phyloP scores from a whole-genome alignment of 345 rosid species.

The Brassica napus region DNA sequence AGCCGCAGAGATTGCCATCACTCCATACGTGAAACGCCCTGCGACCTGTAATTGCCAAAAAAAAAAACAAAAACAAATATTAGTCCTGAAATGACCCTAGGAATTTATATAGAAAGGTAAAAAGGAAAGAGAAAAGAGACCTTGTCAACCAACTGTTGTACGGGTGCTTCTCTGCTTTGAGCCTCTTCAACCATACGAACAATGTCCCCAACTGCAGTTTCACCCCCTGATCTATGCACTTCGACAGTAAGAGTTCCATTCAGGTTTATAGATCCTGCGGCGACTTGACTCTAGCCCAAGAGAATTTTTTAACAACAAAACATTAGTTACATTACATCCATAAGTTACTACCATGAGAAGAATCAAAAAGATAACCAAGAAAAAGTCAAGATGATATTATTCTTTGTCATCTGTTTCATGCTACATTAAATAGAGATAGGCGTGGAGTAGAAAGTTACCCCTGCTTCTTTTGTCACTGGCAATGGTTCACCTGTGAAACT shows the following conservation, averaged over 20 bases:
- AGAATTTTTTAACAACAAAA: constrained; percentile 25
- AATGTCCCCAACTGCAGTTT: constrained; percentile 91
- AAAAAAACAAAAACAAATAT: not conserved
- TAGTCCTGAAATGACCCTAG: not conserved
- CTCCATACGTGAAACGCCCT: constrained; percentile 96
- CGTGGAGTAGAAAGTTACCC: constrained; percentile 57
- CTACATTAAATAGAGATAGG: constrained; percentile 14
- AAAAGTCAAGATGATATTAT: too few relatives aligned
- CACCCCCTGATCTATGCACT: constrained; percentile 94
- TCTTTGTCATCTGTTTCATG: not conserved
- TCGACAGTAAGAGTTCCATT: constrained; percentile 92
- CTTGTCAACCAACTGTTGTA: constrained; percentile 94
- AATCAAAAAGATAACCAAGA: too few relatives aligned
- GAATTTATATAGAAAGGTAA: constrained; percentile 5
- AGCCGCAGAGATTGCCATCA: constrained; percentile 90
- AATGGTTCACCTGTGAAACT: constrained; percentile 98
- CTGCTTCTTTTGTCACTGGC: constrained; percentile 85
- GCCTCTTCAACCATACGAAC: constrained; percentile 97
- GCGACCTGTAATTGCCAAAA: constrained; percentile 58
- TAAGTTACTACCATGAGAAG: not conserved
- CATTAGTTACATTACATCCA: constrained; percentile 1
- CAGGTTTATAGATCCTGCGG: constrained; percentile 92
- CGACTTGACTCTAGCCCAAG: constrained; percentile 76
- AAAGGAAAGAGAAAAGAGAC: constrained; percentile 44
- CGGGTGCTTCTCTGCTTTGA: constrained; percentile 92